Percentiles rank a stretch among this genome's conserved stretches.
phyloP scores from a whole-genome alignment of 805 yeast genomes.

The Kodamaea sagamina region DNA sequence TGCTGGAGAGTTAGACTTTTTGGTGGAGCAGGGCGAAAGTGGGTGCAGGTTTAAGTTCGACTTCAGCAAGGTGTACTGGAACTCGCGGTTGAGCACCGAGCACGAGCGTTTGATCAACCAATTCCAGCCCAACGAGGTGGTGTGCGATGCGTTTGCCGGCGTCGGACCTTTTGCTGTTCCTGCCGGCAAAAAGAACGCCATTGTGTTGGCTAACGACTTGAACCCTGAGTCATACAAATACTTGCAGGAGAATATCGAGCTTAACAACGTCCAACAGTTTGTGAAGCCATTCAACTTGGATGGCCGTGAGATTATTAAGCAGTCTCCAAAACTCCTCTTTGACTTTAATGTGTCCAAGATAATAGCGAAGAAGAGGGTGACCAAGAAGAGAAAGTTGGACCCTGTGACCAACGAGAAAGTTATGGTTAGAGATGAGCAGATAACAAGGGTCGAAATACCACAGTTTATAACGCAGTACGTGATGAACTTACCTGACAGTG shows the following conservation, averaged over 20 bases:
- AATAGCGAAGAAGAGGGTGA: conserved; percentile 38
- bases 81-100: conserved; percentile 90
- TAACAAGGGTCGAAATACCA: conserved; percentile 46
- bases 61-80: conserved; percentile 96
- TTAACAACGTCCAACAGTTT: conserved; percentile 61
- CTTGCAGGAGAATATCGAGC: conserved; percentile 59
- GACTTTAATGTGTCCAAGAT: conserved; percentile 40
- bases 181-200: conserved; percentile 78
- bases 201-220: conserved; percentile 89
- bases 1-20: conserved; percentile 77
- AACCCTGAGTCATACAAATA: conserved; percentile 84
- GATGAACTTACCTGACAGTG: conserved; percentile 95
- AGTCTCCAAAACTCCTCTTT: conserved; percentile 54
- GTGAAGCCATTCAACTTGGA: conserved; percentile 72
- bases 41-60: conserved; percentile 86
- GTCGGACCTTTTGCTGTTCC: conserved; percentile 99
- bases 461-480: conserved; percentile 68
- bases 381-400: conserved; percentile 39
- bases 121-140: conserved; percentile 67
- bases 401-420: conserved; percentile 31
- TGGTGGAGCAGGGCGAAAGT: conserved; percentile 85
- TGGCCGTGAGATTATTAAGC: conserved; percentile 76
- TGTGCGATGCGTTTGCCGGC: conserved; percentile 97
- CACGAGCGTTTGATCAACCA: conserved; percentile 75
- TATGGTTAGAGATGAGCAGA: conserved; percentile 20